Evolutionary conservation across 108 stramenopile genomes (phyloP).

Genomic region (Nannochloropsis salina): DNA sequence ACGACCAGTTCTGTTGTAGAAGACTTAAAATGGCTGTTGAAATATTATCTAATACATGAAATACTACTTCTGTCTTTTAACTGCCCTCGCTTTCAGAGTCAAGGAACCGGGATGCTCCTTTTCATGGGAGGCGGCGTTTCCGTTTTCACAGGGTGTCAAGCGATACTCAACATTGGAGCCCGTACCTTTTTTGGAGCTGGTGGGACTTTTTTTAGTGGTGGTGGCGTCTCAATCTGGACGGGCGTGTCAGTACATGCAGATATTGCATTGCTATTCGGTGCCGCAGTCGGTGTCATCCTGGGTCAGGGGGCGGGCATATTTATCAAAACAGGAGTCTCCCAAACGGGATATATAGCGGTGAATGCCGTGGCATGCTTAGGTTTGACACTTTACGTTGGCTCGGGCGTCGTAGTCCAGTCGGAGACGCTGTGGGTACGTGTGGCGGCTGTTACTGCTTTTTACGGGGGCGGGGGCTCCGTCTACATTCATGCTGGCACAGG

Average conservation of each 20-base stretch:
- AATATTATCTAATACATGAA: not conserved
- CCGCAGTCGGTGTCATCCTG: not conserved
- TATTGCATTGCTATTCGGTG: not conserved
- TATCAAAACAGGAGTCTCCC: not conserved
- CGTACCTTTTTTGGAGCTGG: not conserved
- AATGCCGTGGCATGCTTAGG: not conserved
- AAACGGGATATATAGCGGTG: not conserved
- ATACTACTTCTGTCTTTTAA: not conserved
- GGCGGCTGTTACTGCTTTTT: not conserved
- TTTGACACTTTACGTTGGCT: not conserved
- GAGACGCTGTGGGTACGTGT: not conserved
- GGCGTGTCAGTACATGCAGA: not conserved
- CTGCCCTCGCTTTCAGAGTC: not conserved
- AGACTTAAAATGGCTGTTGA: not conserved
- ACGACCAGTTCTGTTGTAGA: no score
- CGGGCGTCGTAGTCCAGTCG: not conserved
- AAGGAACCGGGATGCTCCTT: not conserved
- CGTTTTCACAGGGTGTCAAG: not conserved
- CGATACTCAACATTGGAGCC: not conserved
- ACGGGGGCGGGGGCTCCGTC: not conserved
- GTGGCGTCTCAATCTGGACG: not conserved
- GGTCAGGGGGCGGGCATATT: not conserved
- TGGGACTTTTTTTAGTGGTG: not conserved
- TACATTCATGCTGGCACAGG: not conserved
- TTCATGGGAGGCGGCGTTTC: conserved; percentile 9